A percentile compares a stretch with the other conserved stretches of the same genome.
These are phyloP conservation scores for Multifurca ochricompacta DNA, from an alignment of 768 basidiomycete genomes.

Conservation along the genomic window DNA sequence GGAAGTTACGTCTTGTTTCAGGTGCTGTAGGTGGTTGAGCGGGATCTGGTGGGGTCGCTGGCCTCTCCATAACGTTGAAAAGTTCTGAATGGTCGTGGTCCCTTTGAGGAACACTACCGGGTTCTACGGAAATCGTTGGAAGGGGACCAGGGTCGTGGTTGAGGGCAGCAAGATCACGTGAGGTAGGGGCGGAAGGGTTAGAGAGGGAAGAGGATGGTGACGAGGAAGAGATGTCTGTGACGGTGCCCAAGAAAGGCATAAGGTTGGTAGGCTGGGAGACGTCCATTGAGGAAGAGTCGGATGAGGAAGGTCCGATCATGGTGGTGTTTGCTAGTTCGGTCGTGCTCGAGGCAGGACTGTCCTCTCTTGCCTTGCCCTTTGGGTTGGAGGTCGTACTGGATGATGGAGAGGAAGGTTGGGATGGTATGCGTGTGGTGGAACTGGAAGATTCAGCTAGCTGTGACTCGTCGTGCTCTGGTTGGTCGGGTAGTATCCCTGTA, in stretches of 20 bases:
- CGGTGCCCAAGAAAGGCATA: not conserved
- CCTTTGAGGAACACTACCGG: not conserved
- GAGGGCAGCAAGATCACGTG: constrained; percentile 17
- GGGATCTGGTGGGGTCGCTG: constrained; percentile 15
- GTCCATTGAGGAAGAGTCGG: constrained; percentile 4
- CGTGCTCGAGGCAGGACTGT: not conserved
- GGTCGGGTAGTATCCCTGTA: not conserved
- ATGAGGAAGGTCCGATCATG: not conserved
- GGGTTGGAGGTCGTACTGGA: not conserved
- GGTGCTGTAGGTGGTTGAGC: constrained; percentile 25
- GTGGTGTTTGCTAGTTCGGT: not conserved
- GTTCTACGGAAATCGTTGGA: not conserved
- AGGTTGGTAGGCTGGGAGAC: not conserved
- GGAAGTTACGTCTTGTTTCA: constrained; percentile 40
- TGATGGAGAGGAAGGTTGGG: not conserved
- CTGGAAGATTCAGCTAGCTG: not conserved
- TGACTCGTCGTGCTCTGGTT: not conserved
- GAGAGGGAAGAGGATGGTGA: not conserved
- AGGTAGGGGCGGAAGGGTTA: not conserved
- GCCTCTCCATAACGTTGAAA: constrained; percentile 17
- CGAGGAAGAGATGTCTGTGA: constrained; percentile 1
- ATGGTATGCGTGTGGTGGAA: not conserved
- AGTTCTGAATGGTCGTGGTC: not conserved
- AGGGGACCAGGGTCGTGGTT: constrained; percentile 12
- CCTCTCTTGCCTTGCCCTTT: constrained; percentile 11